Evolutionary conservation across 2,329 filamentous ascomycete genomes (phyloP).

Genomic region (Fusarium sambucinum): DNA sequence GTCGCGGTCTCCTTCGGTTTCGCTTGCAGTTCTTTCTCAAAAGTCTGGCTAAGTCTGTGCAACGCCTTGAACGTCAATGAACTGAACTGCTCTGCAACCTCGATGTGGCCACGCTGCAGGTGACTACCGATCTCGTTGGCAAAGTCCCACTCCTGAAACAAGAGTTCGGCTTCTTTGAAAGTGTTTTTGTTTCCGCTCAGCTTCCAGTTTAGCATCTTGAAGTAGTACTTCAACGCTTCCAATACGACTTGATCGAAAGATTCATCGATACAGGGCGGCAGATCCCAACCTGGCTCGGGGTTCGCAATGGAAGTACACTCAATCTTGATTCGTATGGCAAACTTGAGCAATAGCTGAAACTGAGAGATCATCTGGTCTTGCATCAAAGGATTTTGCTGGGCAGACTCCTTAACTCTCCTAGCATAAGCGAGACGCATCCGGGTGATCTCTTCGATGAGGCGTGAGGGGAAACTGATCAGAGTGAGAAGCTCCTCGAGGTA

Average conservation of each 20-base stretch:
- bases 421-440: constrained; percentile 91
- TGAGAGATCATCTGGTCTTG: constrained; percentile 98
- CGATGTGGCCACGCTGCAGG: constrained; percentile 92
- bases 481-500: constrained; percentile 97
- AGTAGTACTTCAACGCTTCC: constrained; percentile 96
- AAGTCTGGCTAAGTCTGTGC: constrained; percentile 87
- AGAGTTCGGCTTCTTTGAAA: constrained; percentile 97
- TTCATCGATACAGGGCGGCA: constrained; percentile 96
- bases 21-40: constrained; percentile 89
- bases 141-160: constrained; percentile 98
- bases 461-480: constrained; percentile 95
- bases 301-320: constrained; percentile 87
- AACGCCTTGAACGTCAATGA: constrained; percentile 93
- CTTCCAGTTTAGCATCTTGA: constrained; percentile 99
- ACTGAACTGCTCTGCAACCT: constrained; percentile 97
- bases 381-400: constrained; percentile 91
- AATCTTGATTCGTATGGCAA: constrained; percentile 92
- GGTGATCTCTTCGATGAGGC: constrained; percentile 96
- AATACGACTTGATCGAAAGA: constrained; percentile 93
- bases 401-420: constrained; percentile 93
- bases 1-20: constrained; percentile 84
- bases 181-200: constrained; percentile 97
- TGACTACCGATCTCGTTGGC: constrained; percentile 93
- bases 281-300: constrained; percentile 91
- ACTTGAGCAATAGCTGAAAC: constrained; percentile 91